Conservation (phyloP, 441 rosid genomes). For the Euphorbia neoarborescens region DNA sequence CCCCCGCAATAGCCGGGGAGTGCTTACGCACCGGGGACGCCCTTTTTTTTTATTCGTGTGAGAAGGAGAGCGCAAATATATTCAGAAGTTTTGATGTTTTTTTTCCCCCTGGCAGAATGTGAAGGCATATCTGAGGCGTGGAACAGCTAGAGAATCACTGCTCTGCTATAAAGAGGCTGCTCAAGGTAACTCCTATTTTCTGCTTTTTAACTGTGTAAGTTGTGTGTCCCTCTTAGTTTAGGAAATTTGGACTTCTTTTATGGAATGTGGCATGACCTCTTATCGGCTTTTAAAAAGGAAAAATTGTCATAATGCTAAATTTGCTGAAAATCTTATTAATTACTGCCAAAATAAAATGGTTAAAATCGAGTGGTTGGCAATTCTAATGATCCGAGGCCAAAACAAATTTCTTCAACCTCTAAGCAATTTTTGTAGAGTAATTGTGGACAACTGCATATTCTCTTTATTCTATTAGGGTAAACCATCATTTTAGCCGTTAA, state of each 20-base stretch:
- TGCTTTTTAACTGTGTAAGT: not conserved
- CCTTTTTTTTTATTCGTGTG: not conserved
- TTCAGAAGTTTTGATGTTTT: not conserved
- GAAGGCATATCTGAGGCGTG: conserved; percentile 89
- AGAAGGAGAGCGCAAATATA: conserved; percentile 2
- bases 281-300: too few relatives aligned
- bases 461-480: too few relatives aligned
- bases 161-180: conserved; percentile 64
- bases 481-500: too few relatives aligned
- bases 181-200: conserved; percentile 41
- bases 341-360: not conserved
- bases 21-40: too few relatives aligned
- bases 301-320: not conserved
- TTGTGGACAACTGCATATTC: not conserved
- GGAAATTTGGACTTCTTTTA: not conserved
- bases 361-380: not conserved
- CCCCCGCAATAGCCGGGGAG: too few relatives aligned
- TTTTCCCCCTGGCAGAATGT: conserved; percentile 66
- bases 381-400: not conserved
- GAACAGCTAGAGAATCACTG: conserved; percentile 88
- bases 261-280: not conserved
- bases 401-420: not conserved
- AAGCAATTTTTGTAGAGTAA: not conserved
- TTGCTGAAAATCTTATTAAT: not conserved
- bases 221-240: not conserved